Evolutionary conservation across 1,284 basidiomycete genomes (phyloP).

Genomic region (Pisolithus thermaeus): DNA sequence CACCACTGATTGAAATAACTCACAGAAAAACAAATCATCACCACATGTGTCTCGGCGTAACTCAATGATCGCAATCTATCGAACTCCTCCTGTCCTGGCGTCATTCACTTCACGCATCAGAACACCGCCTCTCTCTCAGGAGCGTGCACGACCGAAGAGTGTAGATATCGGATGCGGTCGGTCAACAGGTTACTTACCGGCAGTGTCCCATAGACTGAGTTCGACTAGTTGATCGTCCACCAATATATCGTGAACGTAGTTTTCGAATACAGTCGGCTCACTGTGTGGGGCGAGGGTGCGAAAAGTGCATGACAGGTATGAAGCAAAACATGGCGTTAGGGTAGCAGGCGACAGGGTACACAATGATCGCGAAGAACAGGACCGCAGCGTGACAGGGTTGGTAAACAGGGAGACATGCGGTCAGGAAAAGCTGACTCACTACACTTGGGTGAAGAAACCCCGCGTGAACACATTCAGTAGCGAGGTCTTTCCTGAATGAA

Average conservation of each 20-base stretch:
- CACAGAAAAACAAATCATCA: slow-evolving; percentile 93
- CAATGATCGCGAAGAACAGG: not conserved
- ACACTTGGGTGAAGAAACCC: slow-evolving; percentile 84
- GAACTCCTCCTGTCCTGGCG: slow-evolving; percentile 90
- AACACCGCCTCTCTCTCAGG: slow-evolving; percentile 9
- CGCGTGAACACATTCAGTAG: slow-evolving; percentile 80
- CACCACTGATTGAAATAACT: slow-evolving; percentile 19
- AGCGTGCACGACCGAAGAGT: not conserved
- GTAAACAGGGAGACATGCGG: too few species aligned
- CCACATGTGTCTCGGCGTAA: slow-evolving; percentile 92
- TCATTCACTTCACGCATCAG: slow-evolving; percentile 25
- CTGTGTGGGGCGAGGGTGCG: slow-evolving; percentile 31
- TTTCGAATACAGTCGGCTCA: slow-evolving; percentile 91
- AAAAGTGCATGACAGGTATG: not conserved
- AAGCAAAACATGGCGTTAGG: not conserved
- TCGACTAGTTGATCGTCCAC: slow-evolving; percentile 84
- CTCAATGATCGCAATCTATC: slow-evolving; percentile 86
- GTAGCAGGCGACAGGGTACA: not conserved
- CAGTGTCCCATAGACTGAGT: slow-evolving; percentile 94
- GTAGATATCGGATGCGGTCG: not conserved
- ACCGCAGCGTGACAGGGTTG: not conserved
- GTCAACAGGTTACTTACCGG: slow-evolving; percentile 50
- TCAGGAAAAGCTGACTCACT: slow-evolving; percentile 44
- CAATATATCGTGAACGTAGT: slow-evolving; percentile 82
- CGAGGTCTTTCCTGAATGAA: slow-evolving; percentile 65